Evolutionary conservation across 257 asterid species (phyloP), one percentile per base, ranked within the genome.

Genomic region (Capsicum chinense): DNA sequence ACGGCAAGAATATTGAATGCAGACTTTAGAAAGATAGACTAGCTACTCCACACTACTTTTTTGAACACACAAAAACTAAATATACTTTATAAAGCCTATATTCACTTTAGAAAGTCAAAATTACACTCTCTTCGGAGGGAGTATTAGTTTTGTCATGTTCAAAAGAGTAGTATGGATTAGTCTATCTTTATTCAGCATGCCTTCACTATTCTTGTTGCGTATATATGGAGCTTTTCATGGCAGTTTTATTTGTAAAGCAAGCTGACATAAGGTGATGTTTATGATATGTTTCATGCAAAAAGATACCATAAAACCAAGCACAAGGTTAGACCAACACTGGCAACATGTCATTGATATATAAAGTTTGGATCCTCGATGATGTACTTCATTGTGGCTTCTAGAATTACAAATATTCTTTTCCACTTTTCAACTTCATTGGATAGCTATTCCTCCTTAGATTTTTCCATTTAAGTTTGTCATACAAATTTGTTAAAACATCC

Each of bases 371-470:
- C 64, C 81, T 54, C 7, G 81, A 54, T 54, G 64, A 26, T 78
- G 64, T 12, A 26, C 64, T 74, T 78, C 81, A 21, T 54, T 78
- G 81, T 21, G 64, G 64, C 81, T 54, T 78, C 15, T 78, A 64
- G 81, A 26, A 1, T 54, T 78, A 26, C 48, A 78, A 26, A 35
- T 78, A 78, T 56, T 78, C 64, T 52, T 64, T 78, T 78, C 19
- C 47, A 26, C 47, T 15, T 78, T 78, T 78, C 60, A 78, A 50
- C 64, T 78, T 78, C 47, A 14, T 35, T 26, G 54, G 50, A 78
- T 78, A 6, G 52, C 64, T 16, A 78, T 26, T 47, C 54, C 50
- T 47, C 42, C 54, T 78, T 78, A 26, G 9, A 0, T 13, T 26
- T 52, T 52, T 44, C 62, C 4, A 47, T 26, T 52, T 33, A 78